Evolutionary conservation across 495 filamentous ascomycete genomes (phyloP), one percentile per base, ranked within the genome.

Genomic region (Podospora sp.): DNA sequence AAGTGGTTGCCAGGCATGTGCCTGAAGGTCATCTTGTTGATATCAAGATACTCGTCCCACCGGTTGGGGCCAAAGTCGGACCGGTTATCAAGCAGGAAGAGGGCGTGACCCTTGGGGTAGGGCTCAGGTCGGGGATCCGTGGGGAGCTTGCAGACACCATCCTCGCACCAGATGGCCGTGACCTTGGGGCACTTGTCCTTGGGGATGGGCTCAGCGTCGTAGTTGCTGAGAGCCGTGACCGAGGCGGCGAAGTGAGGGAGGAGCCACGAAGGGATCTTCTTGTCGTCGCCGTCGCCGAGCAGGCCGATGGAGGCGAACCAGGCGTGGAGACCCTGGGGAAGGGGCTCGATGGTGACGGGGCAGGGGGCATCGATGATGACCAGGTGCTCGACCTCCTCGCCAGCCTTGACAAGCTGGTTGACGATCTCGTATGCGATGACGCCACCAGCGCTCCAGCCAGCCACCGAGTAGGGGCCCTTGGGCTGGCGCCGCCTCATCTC

Each of bases 371-470:
- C 93, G 65, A 97, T 88, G 59, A 97, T 83, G 59, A 96, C 78
- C 3, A 97, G 86, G 56, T 88, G 84, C 56, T 90, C 90, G 51
- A 96, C 91, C 60, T 79, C 76, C 35, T 94, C 90, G 25, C 88
- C 88, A 20, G 84, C 82, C 56, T 87, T 83, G 69, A 89, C 82
- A 9, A 96, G 82, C 68, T 92, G 89, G 62, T 87, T 87, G 29
- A 88, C 87, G 24, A 91, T 90, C 73, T 96, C 92, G 73, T 92
- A 97, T 25, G 93, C 93, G 69, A 94, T 89, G 36, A 95, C 91
- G 51, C 93, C 93, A 60, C 93, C 93, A 9, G 92, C 93, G 22
- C 89, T 92, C 93, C 93, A 97, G 18, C 91, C 91, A 11, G 85
- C 84, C 6, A 94, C 71, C 35, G 83, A 75, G 71, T 93, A 94